Evolutionary conservation across 441 rosid genomes (phyloP).

Genomic region (Metrosideros polymorpha): DNA sequence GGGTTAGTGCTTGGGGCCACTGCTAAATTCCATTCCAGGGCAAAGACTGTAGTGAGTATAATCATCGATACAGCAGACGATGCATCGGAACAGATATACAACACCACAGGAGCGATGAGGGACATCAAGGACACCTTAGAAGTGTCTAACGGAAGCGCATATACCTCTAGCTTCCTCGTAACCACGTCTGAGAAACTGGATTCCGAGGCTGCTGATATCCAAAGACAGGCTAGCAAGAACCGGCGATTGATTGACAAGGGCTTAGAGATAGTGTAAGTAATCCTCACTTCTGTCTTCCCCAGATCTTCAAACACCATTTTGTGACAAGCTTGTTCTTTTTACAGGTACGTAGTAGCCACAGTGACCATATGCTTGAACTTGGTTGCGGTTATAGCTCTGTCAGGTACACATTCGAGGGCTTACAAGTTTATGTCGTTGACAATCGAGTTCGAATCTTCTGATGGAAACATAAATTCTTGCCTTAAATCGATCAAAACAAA

Average conservation of each 20-base stretch:
- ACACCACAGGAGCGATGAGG: constrained; percentile 57
- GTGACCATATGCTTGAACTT: constrained; percentile 38
- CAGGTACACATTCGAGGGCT: constrained; percentile 18
- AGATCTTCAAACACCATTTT: neutral
- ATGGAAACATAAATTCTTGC: neutral
- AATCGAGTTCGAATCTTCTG: neutral
- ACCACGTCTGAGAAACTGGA: constrained; percentile 35
- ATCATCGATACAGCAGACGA: constrained; percentile 48
- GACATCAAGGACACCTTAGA: constrained; percentile 30
- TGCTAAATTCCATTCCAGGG: constrained; percentile 39
- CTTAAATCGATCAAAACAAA: neutral
- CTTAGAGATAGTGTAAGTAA: constrained; percentile 39
- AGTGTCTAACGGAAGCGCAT: constrained; percentile 5
- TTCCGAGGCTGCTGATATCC: constrained; percentile 30
- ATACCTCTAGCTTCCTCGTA: constrained; percentile 27
- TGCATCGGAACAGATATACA: constrained; percentile 39
- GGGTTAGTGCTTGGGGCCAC: constrained; percentile 58
- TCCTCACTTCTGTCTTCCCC: neutral
- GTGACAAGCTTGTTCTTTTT: neutral
- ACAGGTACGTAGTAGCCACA: constrained; percentile 41
- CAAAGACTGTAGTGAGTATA: constrained; percentile 32
- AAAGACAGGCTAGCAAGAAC: constrained; percentile 39
- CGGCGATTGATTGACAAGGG: constrained; percentile 39
- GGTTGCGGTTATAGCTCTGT: constrained; percentile 33
- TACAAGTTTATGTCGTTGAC: neutral